phyloP scores from a whole-genome alignment of 495 filamentous ascomycete genomes.

The Rhizodiscina lignyota region DNA sequence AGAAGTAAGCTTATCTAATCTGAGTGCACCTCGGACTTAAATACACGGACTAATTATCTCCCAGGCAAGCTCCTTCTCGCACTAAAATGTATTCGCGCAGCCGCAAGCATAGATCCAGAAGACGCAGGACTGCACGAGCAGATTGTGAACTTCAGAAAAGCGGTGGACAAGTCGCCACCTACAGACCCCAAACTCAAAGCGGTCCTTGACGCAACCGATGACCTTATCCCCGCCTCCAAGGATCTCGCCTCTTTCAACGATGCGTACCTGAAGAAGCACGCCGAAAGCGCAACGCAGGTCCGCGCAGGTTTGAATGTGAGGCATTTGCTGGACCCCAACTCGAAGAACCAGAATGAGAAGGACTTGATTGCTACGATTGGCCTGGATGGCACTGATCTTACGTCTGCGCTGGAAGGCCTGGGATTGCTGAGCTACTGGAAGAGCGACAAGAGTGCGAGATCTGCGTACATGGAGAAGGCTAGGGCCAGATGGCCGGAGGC shows the following conservation, averaged over 20 bases:
- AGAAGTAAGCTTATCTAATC: constrained; percentile 37
- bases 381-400: constrained; percentile 33
- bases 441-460: constrained; percentile 29
- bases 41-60: constrained; percentile 14
- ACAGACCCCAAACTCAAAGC: constrained; percentile 44
- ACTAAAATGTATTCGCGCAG: constrained; percentile 66
- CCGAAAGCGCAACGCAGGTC: constrained; percentile 43
- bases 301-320: constrained; percentile 44
- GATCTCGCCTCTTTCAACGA: constrained; percentile 52
- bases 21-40: constrained; percentile 3
- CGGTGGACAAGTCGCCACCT: constrained; percentile 28
- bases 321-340: constrained; percentile 38
- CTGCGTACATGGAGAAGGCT: constrained; percentile 47
- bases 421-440: constrained; percentile 44
- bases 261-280: constrained; percentile 44
- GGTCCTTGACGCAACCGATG: constrained; percentile 49
- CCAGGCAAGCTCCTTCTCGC: constrained; percentile 72
- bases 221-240: constrained; percentile 33
- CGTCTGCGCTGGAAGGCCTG: constrained; percentile 43
- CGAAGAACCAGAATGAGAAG: constrained; percentile 39
- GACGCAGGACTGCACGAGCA: constrained; percentile 70
- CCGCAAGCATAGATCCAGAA: constrained; percentile 47
- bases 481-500: constrained; percentile 56
- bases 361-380: constrained; percentile 41
- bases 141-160: constrained; percentile 31